phyloP scores from a whole-genome alignment of 1,139 yeast species.

The Sugiyamaella sp. region DNA sequence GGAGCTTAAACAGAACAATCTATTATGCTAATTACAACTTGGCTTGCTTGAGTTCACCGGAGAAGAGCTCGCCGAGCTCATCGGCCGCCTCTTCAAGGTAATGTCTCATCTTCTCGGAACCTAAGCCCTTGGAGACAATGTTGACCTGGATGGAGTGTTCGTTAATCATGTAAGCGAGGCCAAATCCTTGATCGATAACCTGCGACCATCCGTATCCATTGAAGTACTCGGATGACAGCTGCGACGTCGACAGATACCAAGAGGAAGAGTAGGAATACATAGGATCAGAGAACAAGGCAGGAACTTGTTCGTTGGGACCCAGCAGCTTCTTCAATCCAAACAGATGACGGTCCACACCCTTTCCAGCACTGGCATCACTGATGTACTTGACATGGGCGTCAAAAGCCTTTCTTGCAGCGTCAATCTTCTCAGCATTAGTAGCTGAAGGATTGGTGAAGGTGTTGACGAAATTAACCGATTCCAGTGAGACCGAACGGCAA shows the following conservation, averaged over 20 bases:
- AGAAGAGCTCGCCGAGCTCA: slow-evolving; percentile 72
- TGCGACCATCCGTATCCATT: slow-evolving; percentile 98
- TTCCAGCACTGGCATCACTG: slow-evolving; percentile 78
- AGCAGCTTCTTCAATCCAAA: slow-evolving; percentile 83
- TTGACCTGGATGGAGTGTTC: slow-evolving; percentile 85
- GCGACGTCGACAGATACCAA: slow-evolving; percentile 91
- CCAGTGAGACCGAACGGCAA: slow-evolving; percentile 82
- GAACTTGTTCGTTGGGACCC: slow-evolving; percentile 60
- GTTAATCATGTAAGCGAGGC: slow-evolving; percentile 91
- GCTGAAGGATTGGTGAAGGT: slow-evolving; percentile 70
- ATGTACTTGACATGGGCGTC: slow-evolving; percentile 76
- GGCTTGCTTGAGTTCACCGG: slow-evolving; percentile 40
- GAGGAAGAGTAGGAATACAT: slow-evolving; percentile 71
- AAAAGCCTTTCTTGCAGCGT: slow-evolving; percentile 72
- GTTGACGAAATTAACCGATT: slow-evolving; percentile 70
- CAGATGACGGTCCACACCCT: slow-evolving; percentile 92
- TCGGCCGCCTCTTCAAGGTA: slow-evolving; percentile 79
- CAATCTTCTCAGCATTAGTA: slow-evolving; percentile 59
- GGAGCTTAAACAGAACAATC: not conserved
- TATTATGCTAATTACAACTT: slow-evolving; percentile 37
- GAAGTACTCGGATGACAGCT: slow-evolving; percentile 82
- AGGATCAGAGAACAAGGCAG: slow-evolving; percentile 77
- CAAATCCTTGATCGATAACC: slow-evolving; percentile 92
- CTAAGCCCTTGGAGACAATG: slow-evolving; percentile 75
- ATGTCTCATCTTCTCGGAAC: slow-evolving; percentile 66